Base-by-base conservation (phyloP, 164 flowering plant species). In the Magnolia kwangsiensis region DNA sequence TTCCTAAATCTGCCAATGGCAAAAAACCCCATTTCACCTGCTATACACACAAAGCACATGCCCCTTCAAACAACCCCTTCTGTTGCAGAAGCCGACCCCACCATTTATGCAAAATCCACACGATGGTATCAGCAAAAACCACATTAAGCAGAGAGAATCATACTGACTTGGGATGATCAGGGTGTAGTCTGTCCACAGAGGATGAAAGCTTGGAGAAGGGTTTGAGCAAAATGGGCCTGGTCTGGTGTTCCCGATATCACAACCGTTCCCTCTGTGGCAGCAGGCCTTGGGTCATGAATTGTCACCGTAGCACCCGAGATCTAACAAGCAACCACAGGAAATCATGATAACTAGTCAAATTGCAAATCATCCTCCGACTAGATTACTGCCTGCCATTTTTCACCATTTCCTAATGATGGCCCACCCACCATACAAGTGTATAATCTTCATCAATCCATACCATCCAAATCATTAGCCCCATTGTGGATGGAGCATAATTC, bases 181-280 rank as follows among this genome's bases (percentile, higher is more conserved):
- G 79, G 71, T 31, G 77, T 51, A 27, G 79, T 11, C 66, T 74
- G 82, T 51, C 77, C 82, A 55, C 69, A 69, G 10, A 80, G 79
- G 27, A 89, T 85, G 83, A 89, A 89, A 55, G 88, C 90, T 13
- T 89, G 92, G 50, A 89, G 67, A 68, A 89, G 89, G 76, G 79
- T 86, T 76, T 89, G 89, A 19, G 92, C 90, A 50, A 84, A 77
- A 6, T 61, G 83, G 4, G 71, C 55, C 73, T 87, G 86, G 75
- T 84, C 86, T 0, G 82, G 77, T 11, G 87, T 80, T 65, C 92
- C 92, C 0, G 89, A 86, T 55, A 89, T 70, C 2, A 85, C 69
- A n/a, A 86, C 85, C 20, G 76, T 50, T 19, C 89, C 87, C 63
- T 89, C 89, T 0, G 80, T 76, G 51, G 79, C 77, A 45, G 88